These are phyloP conservation scores for Coemansia sp. DNA, from an alignment of 192 early-diverging fungal species.

Conservation along the genomic window DNA sequence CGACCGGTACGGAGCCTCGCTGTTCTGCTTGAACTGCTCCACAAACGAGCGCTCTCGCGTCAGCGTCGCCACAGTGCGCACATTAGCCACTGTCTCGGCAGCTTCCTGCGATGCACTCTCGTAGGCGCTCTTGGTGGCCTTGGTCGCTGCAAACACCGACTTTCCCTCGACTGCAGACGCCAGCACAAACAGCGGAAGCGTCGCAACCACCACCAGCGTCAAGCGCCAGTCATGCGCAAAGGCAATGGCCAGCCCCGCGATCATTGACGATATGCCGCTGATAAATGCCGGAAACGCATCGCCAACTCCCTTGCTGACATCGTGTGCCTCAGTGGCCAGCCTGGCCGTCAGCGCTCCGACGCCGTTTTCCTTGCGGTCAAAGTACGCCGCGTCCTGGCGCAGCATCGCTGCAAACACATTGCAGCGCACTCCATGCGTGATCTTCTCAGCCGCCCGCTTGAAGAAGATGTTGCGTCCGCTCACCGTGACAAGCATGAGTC, in stretches of 20 bases:
- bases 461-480: slow-evolving; percentile 63
- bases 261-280: slow-evolving; percentile 20
- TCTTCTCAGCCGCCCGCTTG: slow-evolving; percentile 63
- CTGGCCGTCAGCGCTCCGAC: slow-evolving; percentile 79
- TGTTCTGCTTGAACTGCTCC: slow-evolving; percentile 60
- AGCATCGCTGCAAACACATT: slow-evolving; percentile 70
- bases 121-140: slow-evolving; percentile 69
- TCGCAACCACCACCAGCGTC: slow-evolving; percentile 70
- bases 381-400: slow-evolving; percentile 86
- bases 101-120: slow-evolving; percentile 79
- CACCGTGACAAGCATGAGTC: slow-evolving; percentile 58
- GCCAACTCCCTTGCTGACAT: slow-evolving; percentile 58
- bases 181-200: slow-evolving; percentile 59
- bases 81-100: slow-evolving; percentile 78
- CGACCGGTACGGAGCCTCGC: slow-evolving; percentile 66
- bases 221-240: slow-evolving; percentile 79
- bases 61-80: slow-evolving; percentile 84
- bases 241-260: slow-evolving; percentile 60
- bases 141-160: slow-evolving; percentile 48
- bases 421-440: slow-evolving; percentile 69
- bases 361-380: slow-evolving; percentile 73
- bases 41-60: slow-evolving; percentile 72
- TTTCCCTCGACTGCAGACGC: slow-evolving; percentile 39
- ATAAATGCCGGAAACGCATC: slow-evolving; percentile 45
- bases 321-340: slow-evolving; percentile 76